Evolutionary conservation across 2,329 filamentous ascomycete genomes (phyloP), one percentile per base, ranked within the genome.

Genomic region (Hypoxylon sp.): DNA sequence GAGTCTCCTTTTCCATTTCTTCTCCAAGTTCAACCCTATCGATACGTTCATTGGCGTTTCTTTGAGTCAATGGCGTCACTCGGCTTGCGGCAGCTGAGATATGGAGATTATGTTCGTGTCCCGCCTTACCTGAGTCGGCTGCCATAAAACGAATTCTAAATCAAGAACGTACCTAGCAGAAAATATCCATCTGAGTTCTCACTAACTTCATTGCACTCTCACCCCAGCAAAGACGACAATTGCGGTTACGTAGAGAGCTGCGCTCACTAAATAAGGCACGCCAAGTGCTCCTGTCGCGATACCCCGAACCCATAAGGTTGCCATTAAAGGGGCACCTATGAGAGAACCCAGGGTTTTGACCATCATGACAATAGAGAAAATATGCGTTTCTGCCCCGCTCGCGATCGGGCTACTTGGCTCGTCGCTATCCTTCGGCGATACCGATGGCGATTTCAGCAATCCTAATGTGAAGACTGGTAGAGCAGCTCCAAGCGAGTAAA

Each of bases 331-430:
- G 1, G 81, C 81, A 0, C 82, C 82, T 0, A 84, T 59, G 8
- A 84, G 73, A 6, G 81, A 81, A 3, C 82, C 82, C 0, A 80
- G 72, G 0, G 81, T 82, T 71, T 82, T 82, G 1, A 82, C 76
- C 67, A 84, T 75, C 81, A 84, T 84, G 13, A 82, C 81, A n/a
- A 84, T 78, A 1, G 82, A 81, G 59, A 84, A 84, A 1, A 83
- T 73, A 28, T 81, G 80, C 4, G 75, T 76, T 26, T 81, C 79
- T 0, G 75, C 69, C 13, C 78, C 74, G 0, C 62, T 57, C 6
- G 59, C 74, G 0, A 62, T 57, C 6, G 59, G 51, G 41, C 58
- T 56, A 39, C 34, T 17, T 47, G 11, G 67, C 56, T 15, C 65
- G 24, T 67, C 61, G 6, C 53, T 48, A 11, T 68, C 48, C 32